A percentile compares a stretch with the other conserved stretches of the same genome.
Conservation (phyloP, 441 rosid species). For the Breynia disticha region DNA sequence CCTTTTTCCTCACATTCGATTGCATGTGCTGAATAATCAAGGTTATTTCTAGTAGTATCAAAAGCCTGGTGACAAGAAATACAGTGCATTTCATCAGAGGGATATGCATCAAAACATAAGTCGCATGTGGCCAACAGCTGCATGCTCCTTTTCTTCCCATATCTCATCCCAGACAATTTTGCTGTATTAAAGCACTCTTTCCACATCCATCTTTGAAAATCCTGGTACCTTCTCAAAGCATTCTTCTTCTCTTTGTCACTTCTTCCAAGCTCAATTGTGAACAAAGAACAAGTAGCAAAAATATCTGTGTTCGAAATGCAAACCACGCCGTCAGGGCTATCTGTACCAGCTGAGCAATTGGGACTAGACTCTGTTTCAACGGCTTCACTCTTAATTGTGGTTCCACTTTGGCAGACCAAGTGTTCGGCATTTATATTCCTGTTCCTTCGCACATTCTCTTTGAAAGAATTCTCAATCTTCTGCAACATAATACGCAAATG, state of each 20-base stretch:
- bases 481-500: slow-evolving; percentile 85
- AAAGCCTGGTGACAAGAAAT: slow-evolving; percentile 54
- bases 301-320: slow-evolving; percentile 42
- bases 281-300: slow-evolving; percentile 42
- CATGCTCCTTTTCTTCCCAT: slow-evolving; percentile 51
- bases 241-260: slow-evolving; percentile 50
- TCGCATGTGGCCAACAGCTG: slow-evolving; percentile 61
- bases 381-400: slow-evolving; percentile 26
- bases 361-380: slow-evolving; percentile 30
- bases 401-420: slow-evolving; percentile 24
- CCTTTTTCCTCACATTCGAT: slow-evolving; percentile 31
- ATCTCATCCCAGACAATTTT: slow-evolving; percentile 46
- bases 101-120: slow-evolving; percentile 44
- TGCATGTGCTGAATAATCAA: slow-evolving; percentile 28
- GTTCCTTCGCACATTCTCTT: slow-evolving; percentile 45
- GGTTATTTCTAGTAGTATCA: slow-evolving; percentile 19
- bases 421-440: slow-evolving; percentile 24
- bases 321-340: slow-evolving; percentile 60
- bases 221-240: slow-evolving; percentile 64
- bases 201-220: slow-evolving; percentile 86
- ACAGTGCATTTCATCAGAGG: slow-evolving; percentile 47
- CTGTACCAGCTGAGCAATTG: slow-evolving; percentile 27
- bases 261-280: slow-evolving; percentile 75
- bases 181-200: slow-evolving; percentile 49
- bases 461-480: slow-evolving; percentile 77